These are phyloP conservation scores for Leccinum obscurum DNA, from an alignment of 768 basidiomycete species.

Conservation along the genomic window DNA sequence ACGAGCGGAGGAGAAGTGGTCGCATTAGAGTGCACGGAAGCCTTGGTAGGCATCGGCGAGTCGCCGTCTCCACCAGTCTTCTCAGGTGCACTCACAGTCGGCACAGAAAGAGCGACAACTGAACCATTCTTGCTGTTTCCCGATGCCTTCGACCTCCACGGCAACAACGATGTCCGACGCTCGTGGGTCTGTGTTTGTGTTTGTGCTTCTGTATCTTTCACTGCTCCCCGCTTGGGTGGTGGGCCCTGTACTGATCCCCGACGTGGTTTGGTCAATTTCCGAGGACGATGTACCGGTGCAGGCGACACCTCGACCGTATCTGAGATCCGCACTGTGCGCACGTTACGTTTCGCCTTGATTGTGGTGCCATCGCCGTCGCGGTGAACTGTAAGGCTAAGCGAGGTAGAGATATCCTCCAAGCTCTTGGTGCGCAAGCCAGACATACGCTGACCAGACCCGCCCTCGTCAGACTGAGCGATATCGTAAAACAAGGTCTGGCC, in stretches of 20 bases:
- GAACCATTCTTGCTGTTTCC: conserved; percentile 2
- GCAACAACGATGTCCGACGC: conserved; percentile 22
- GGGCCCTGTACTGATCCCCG: background rate
- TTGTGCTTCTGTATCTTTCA: background rate
- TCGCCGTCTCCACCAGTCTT: background rate
- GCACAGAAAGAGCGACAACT: background rate
- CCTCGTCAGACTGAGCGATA: conserved; percentile 11
- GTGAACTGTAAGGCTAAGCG: conserved; percentile 15
- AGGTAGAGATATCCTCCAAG: conserved; percentile 24
- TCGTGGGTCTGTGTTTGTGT: conserved; percentile 1
- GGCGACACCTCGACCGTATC: conserved; percentile 26
- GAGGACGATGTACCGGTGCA: conserved; percentile 11
- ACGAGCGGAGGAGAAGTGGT: background rate
- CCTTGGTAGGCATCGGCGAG: background rate
- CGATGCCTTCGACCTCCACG: conserved; percentile 22
- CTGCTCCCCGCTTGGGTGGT: background rate
- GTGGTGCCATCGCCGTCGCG: background rate
- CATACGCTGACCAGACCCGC: background rate
- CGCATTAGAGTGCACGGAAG: background rate
- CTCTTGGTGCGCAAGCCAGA: conserved; percentile 21
- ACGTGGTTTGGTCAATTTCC: conserved; percentile 27
- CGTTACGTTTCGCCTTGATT: conserved; percentile 16
- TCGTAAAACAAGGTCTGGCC: conserved; percentile 32
- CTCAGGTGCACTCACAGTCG: background rate
- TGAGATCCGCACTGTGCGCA: conserved; percentile 28